Evolutionary conservation across 139 green algal species (phyloP).

Genomic region (Micromonas commoda): DNA sequence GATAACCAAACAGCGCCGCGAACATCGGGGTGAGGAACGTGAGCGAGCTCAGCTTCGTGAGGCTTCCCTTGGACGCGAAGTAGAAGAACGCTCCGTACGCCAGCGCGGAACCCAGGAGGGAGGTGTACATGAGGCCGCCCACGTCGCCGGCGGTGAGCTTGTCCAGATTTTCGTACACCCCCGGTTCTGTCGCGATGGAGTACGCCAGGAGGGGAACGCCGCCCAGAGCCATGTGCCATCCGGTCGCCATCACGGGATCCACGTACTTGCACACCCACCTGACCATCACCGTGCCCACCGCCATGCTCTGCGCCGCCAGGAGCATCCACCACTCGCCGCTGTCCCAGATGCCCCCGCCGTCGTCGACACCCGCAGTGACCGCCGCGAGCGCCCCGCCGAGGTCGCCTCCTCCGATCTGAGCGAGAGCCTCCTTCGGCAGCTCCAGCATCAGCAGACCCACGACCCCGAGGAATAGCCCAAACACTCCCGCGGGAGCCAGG

Average conservation of each 20-base stretch:
- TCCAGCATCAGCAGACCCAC: constrained; percentile 81
- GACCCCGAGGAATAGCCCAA: constrained; percentile 75
- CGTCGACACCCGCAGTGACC: neutral
- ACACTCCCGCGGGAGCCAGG: constrained; percentile 44
- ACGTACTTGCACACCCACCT: constrained; percentile 67
- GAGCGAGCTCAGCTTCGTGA: constrained; percentile 75
- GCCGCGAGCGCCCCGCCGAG: neutral
- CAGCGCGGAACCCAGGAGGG: constrained; percentile 81
- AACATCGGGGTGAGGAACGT: constrained; percentile 97
- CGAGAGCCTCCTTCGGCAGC: constrained; percentile 49
- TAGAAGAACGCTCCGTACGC: constrained; percentile 78
- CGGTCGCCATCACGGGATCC: constrained; percentile 91
- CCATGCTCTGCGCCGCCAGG: constrained; percentile 92
- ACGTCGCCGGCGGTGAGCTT: constrained; percentile 37
- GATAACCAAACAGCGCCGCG: constrained; percentile 65
- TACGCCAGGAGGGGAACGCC: constrained; percentile 49
- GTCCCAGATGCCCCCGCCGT: constrained; percentile 39
- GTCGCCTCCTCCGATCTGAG: neutral
- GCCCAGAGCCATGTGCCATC: constrained; percentile 96
- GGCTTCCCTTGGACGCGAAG: constrained; percentile 46
- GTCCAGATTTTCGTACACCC: constrained; percentile 32
- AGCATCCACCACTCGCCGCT: constrained; percentile 90
- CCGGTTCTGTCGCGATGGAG: constrained; percentile 30
- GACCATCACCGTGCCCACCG: constrained; percentile 91
- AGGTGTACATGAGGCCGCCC: constrained; percentile 60